Base-by-base conservation (phyloP, 2,329 filamentous ascomycete species). In the Alternaria incomplexa region DNA sequence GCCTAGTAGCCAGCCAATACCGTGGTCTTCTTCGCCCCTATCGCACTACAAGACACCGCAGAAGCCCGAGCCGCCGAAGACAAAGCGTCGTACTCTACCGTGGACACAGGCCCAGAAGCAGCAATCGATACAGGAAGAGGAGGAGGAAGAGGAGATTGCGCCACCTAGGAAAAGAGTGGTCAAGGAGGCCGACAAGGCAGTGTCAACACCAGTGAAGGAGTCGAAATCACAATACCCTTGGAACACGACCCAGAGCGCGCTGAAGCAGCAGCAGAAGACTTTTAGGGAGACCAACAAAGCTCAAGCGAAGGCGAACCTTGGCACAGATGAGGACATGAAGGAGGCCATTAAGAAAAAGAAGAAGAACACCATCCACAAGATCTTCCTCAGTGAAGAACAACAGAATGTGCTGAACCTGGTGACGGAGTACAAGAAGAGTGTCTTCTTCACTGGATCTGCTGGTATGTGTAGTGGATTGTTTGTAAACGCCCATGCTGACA, bases 371-470 rank as follows among this genome's bases (percentile, higher is more conserved):
- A 80, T 74, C 79, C 87, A 59, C 81, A 87, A 25, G 81, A 86
- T 96, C 10, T 90, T 90, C 59, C 84, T 99, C 36, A 97, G 93
- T 76, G 87, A 91, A 12, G 96, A 99, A 77, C 96, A 99, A 80
- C 87, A 88, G 63, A 89, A 92, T 62, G 93, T 99, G 11, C 84
- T 96, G 61, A 89, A 93, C 48, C 84, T 97, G 20, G 95, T 99
- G 10, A 87, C 93, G 8, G 87, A 96, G 22, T 83, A 92, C 66
- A 87, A 87, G 62, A 91, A 93, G 78, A 98, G 95, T 72, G 94
- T 97, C 3, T 99, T 99, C 83, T 99, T 99, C 79, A 99, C 96
- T 1, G 96, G 96, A 71, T 97, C 96, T 62, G 96, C 96, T 61
- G 93, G 91, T 81, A 69, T 40, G 77, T 65, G 15, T 1, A 53